Evolutionary conservation across 306 rosid species (phyloP), one percentile per base, ranked within the genome.

Genomic region (Cajanus cajan): DNA sequence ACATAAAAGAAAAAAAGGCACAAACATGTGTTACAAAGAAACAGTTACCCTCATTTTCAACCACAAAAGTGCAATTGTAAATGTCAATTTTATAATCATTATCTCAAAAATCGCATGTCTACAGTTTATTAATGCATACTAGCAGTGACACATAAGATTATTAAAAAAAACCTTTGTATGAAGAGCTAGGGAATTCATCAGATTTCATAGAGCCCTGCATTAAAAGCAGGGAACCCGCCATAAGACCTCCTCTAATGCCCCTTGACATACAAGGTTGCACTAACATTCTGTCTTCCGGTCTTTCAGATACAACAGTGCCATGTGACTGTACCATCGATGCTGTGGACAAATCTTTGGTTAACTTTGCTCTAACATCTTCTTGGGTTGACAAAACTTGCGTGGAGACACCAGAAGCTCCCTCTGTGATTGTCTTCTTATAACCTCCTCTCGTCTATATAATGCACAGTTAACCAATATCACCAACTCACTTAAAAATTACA

Each of bases 301-400:
- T n/a, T n/a, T n/a, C n/a, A n/a, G n/a, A n/a, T n/a, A n/a, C n/a
- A n/a, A n/a, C n/a, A n/a, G 22, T 48, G 33, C 82, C 84, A 77
- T 61, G 39, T 18, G 89, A 82, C 61, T 88, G 94, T n/a, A 72
- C 87, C 82, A 82, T 80, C 84, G 84, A 72, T 78, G 85, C 85
- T 84, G 80, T 80, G 65, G 98, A 87, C 21, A 87, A 78, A 72
- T 90, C 94, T 75, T 87, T 91, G 1, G 88, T 92, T 77, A 91
- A 79, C 85, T 84, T 84, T 76, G 89, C 41, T 75, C 87, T 85
- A 69, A 63, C 87, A 45, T 93, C 89, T 8, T 82, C 92, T 70
- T 90, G 88, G 48, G 73, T 76, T 10, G 86, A 80, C 25, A 50
- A 71, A 78, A 39, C 74, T 70, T 77, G 88, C 7, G 11, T 63